These are phyloP conservation scores for Aristolochia contorta DNA, from an alignment of 164 flowering plant species.

Conservation along the genomic window DNA sequence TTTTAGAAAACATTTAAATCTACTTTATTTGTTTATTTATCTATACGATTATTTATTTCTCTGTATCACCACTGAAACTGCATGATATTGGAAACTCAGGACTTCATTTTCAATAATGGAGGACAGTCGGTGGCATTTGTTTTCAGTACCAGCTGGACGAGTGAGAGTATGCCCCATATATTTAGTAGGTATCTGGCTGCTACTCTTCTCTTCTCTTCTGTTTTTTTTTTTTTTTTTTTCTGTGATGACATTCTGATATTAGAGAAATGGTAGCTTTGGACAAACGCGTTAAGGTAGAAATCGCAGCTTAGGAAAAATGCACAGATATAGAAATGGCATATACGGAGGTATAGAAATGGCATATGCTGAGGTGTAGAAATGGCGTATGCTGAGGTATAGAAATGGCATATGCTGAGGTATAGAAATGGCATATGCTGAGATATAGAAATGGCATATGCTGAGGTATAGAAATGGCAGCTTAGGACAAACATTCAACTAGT, in stretches of 20 bases:
- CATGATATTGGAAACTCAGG: slow-evolving; percentile 34
- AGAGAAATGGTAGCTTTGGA: no score
- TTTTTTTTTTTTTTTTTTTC: not conserved
- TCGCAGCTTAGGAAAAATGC: no score
- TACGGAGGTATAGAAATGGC: no score
- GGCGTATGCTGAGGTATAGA: no score
- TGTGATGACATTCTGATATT: not conserved
- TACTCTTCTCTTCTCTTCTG: slow-evolving; percentile 7
- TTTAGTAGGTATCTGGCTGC: slow-evolving; percentile 44
- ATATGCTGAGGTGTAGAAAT: no score
- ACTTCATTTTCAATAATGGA: slow-evolving; percentile 89
- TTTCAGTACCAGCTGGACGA: slow-evolving; percentile 69
- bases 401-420: no score
- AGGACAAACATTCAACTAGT: no score
- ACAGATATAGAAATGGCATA: no score
- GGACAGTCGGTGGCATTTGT: slow-evolving; percentile 84
- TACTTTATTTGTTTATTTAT: not conserved
- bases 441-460: no score
- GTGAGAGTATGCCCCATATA: slow-evolving; percentile 16
- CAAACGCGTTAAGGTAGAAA: no score
- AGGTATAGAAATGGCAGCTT: no score
- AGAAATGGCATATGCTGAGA: no score
- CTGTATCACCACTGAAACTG: slow-evolving; percentile 1
- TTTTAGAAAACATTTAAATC: not conserved
- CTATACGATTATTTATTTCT: not conserved